Base-by-base conservation (phyloP, 441 rosid genomes). In the Viola pubescens region DNA sequence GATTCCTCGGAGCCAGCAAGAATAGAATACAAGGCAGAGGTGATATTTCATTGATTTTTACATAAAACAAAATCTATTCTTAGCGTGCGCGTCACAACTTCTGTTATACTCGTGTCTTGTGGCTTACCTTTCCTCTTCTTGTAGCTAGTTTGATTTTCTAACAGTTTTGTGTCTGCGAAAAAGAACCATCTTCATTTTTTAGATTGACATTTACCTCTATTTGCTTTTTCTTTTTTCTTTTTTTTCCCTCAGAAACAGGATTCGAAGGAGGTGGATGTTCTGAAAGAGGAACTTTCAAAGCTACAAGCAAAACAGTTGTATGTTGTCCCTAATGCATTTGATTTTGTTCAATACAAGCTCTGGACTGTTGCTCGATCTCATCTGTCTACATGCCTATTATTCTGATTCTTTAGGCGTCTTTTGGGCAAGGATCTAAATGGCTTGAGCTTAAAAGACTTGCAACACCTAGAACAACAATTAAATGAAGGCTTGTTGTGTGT, bases 301-400 rank as follows among this genome's bases (percentile, higher is more conserved):
- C 89, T 91, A 56, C 92, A 86, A 77, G 67, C 34, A 64, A 82
- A 81, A 73, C 94, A 86, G 65, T 69, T 68, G 98, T 91, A 87
- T 47, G 86, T 54, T 14, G 54, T 64, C 67, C 71, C 56, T 61
- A 42, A n/a, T 40, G 56, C 53, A 56, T 56, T 58, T 58, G 56
- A 34, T 53, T 46, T 3, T 9, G 6, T 62, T 34, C 41, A 40
- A n/a, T 37, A 26, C 5, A 59, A 16, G 14, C 55, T 48, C 53
- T 49, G 42, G 48, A 46, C n/a, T 12, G 7, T 4, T 8, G 38
- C 4, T 38, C 34, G 57, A 34, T 49, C 70, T 41, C 58, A 58
- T 52, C 55, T 62, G 16, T 52, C 34, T 9, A 55, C 53, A 3
- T 48, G 9, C 51, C 45, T 58, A 42, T 62, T 56, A 46, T 58